Conservation (phyloP, 2,329 filamentous ascomycete genomes). For the Aspergillus flavus region DNA sequence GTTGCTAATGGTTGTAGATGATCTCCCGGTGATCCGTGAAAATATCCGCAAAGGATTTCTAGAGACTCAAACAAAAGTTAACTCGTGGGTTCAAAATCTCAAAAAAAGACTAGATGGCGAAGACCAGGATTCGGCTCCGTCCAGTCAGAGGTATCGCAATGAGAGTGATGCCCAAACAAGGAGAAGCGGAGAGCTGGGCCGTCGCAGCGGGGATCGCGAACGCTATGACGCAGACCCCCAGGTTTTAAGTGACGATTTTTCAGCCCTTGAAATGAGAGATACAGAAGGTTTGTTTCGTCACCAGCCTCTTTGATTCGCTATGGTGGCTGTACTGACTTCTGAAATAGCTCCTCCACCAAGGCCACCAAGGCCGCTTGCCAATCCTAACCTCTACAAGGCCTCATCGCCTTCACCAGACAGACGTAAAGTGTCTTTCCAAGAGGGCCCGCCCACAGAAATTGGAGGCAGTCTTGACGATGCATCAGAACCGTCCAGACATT, state of each 20-base stretch:
- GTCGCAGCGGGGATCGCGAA: slow-evolving; percentile 83
- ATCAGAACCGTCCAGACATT: slow-evolving; percentile 59
- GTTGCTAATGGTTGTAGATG: slow-evolving; percentile 59
- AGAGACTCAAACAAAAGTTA: slow-evolving; percentile 91
- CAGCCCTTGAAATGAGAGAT: slow-evolving; percentile 64
- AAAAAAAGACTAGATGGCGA: slow-evolving; percentile 94
- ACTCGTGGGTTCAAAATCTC: slow-evolving; percentile 85
- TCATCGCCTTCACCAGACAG: slow-evolving; percentile 57
- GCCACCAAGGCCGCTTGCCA: slow-evolving; percentile 68
- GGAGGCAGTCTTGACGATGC: slow-evolving; percentile 68
- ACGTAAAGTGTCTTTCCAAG: slow-evolving; percentile 61
- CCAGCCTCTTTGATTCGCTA: not conserved
- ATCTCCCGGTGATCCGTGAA: slow-evolving; percentile 88
- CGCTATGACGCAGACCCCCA: slow-evolving; percentile 94
- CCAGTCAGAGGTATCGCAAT: slow-evolving; percentile 33
- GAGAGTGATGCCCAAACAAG: slow-evolving; percentile 53
- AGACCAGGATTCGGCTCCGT: slow-evolving; percentile 64
- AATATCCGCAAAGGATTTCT: slow-evolving; percentile 93
- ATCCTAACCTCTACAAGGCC: slow-evolving; percentile 79
- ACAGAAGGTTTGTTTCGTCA: slow-evolving; percentile 53
- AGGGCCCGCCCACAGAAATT: slow-evolving; percentile 76
- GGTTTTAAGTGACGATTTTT: slow-evolving; percentile 87
- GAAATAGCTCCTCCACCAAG: slow-evolving; percentile 54
- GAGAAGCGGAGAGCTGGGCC: slow-evolving; percentile 63
- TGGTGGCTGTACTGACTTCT: slow-evolving; percentile 1